Evolutionary conservation across 345 rosid species (phyloP).

Genomic region (Syzygium grande): DNA sequence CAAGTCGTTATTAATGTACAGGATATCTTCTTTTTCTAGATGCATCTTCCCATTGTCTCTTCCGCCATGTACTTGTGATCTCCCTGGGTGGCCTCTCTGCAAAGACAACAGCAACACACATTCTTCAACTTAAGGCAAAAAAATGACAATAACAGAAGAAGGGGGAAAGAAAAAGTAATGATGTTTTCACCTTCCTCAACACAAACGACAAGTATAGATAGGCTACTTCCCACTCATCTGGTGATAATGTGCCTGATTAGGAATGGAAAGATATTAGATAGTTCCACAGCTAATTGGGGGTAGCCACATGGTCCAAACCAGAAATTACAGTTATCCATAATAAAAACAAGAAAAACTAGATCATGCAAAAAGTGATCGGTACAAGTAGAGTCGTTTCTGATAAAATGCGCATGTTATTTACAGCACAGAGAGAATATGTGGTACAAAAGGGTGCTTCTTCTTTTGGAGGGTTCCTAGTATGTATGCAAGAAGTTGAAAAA

Average conservation of each 20-base stretch:
- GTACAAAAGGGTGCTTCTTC: not conserved
- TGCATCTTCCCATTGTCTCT: constrained; percentile 79
- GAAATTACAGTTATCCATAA: not conserved
- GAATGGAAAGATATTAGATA: not conserved
- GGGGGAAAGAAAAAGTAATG: not conserved
- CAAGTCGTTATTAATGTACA: constrained; percentile 22
- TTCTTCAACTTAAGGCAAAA: not conserved
- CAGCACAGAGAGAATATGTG: not conserved
- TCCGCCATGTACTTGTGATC: constrained; percentile 28
- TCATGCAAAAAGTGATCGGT: not conserved
- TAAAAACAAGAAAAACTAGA: not conserved
- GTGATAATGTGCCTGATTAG: constrained; percentile 65
- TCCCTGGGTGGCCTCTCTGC: constrained; percentile 76
- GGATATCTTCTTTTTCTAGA: constrained; percentile 65
- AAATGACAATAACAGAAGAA: not conserved
- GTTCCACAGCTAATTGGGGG: not conserved
- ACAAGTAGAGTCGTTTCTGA: not conserved
- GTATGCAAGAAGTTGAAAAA: not conserved
- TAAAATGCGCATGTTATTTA: not conserved
- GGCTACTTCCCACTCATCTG: constrained; percentile 96
- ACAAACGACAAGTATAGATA: constrained; percentile 81
- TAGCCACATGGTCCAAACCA: not conserved
- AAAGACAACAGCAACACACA: not conserved
- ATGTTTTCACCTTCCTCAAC: constrained; percentile 60
- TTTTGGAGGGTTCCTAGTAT: not conserved